phyloP scores from a whole-genome alignment of 257 asterid species.

The Ilex aquifolium region DNA sequence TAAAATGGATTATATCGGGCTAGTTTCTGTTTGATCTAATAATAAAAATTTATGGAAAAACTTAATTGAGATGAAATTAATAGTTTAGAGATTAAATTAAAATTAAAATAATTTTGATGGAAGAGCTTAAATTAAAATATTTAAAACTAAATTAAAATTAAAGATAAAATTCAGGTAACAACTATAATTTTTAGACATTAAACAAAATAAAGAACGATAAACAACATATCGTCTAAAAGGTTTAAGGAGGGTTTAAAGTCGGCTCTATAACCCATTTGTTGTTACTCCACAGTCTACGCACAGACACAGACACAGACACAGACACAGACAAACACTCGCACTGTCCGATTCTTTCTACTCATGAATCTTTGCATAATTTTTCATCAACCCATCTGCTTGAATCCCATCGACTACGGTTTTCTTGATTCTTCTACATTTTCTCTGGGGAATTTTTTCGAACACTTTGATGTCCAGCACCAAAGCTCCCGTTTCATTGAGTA shows the following conservation, averaged over 20 bases:
- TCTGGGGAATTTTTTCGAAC: slow-evolving; percentile 4
- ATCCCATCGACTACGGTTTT: neutral
- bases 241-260: slow-evolving; percentile 41
- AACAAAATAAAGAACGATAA: too few species aligned
- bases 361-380: slow-evolving; percentile 8
- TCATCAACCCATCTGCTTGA: neutral
- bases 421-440: neutral
- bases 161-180: too few species aligned
- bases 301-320: neutral
- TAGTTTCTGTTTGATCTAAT: too few species aligned
- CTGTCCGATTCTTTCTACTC: neutral
- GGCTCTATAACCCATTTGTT: neutral
- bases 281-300: neutral
- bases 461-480: slow-evolving; percentile 53
- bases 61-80: too few species aligned
- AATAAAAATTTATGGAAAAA: too few species aligned
- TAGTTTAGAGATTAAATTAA: too few species aligned
- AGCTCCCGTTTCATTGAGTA: slow-evolving; percentile 30
- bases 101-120: too few species aligned
- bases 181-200: too few species aligned
- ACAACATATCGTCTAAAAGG: too few species aligned
- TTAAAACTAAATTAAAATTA: too few species aligned
- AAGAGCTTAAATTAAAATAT: too few species aligned
- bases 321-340: neutral
- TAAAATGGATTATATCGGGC: too few species aligned